Evolutionary conservation across 73 alveolate species (phyloP).

Genomic region (Symbiodinium pilosum): DNA sequence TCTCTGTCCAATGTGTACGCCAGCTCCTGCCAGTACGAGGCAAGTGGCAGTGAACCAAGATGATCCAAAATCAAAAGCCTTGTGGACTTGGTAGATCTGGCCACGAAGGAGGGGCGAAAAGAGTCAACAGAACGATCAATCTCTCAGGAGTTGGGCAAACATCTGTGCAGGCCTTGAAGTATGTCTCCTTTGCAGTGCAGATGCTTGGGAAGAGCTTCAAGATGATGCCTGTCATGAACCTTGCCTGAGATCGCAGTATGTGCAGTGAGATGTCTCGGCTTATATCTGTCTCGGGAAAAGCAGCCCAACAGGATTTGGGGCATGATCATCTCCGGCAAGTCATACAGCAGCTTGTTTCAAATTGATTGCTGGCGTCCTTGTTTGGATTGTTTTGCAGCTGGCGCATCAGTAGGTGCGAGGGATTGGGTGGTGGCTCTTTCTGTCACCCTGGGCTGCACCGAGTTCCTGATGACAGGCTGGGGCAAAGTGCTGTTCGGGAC

Average conservation of each 20-base stretch:
- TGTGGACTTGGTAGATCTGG: neutral
- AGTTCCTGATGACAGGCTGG: conserved; percentile 93
- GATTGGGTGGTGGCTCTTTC: conserved; percentile 66
- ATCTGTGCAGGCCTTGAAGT: conserved; percentile 48
- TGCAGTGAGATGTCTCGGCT: neutral
- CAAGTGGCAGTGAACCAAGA: neutral
- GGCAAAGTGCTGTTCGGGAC: no score
- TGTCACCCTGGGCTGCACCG: conserved; percentile 73
- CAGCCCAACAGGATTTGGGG: conserved; percentile 95
- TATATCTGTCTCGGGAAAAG: no score
- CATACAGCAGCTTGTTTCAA: neutral
- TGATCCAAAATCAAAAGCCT: neutral
- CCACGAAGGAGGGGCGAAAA: neutral
- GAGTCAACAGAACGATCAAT: neutral
- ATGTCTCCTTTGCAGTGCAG: conserved; percentile 88
- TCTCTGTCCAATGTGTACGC: conserved; percentile 90
- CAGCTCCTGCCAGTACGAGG: conserved; percentile 94
- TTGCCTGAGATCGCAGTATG: neutral
- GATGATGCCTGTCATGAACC: conserved; percentile 27
- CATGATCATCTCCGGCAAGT: conserved; percentile 78
- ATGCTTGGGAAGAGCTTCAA: conserved; percentile 94
- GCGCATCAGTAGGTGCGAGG: conserved; percentile 6
- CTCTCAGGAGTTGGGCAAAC: neutral
- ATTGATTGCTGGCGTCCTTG: neutral
- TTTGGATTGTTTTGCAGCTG: neutral